Base-by-base conservation (phyloP, 2,329 filamentous ascomycete genomes). In the Phyllosticta capitalensis region DNA sequence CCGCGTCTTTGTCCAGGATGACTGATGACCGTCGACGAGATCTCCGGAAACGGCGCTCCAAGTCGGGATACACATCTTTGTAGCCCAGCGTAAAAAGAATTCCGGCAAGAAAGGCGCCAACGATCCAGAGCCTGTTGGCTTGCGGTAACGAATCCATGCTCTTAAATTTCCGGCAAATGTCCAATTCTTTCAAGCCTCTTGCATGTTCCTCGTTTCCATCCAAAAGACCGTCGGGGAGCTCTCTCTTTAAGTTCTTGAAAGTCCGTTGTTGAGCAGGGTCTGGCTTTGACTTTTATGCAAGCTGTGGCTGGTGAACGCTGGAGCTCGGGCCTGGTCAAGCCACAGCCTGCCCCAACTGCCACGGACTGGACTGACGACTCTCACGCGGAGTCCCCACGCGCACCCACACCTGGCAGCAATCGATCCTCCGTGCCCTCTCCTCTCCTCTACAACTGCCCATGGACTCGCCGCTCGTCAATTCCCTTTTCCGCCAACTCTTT, bases 401-500 rank as follows among this genome's bases (percentile, higher is more conserved):
- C 10, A 17, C n/a, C 24, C 21, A 30, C 54, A 19, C 21, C 53
- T 62, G 38, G 51, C 38, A 50, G 56, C 56, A 51, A 52, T 55
- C 51, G 59, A 53, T 55, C 60, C 60, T 24, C 33, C 22, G 38
- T 28, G 38, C 19, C 33, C 22, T 48, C 26, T 49, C 54, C 48
- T 60, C 30, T 59, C 53, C 56, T 57, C 63, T 22, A 30, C 61
- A 33, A 9, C 14, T 10, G 9, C 53, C 59, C 55, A 95, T 96
- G 91, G 91, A 96, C 76, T 92, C 89, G 19, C 87, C 87, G 61
- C 78, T 89, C 63, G 81, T 91, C 65, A 83, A 83, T 54, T 87
- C 87, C 70, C 81, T 96, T 70, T 92, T 96, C 69, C 84, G 88
- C 67, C 89, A 90, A 77, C 83, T 97, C 50, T 95, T 95, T 67